Percentiles rank a stretch among this genome's conserved stretches.
Evolutionary conservation across 148 eudicot genomes (phyloP).

Genomic region (Fagopyrum esculentum): DNA sequence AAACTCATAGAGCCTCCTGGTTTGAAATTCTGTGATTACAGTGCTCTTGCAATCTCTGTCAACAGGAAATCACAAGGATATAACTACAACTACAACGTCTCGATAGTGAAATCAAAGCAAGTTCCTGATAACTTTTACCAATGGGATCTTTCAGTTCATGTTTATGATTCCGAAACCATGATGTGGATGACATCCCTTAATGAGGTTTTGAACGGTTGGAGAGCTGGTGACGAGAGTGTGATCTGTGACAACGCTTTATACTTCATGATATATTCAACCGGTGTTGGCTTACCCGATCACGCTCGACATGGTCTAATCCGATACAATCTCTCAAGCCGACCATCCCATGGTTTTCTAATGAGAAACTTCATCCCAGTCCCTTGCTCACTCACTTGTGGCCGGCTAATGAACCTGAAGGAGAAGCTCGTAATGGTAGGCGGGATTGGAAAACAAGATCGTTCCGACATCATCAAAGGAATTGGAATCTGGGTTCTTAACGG

Average conservation of each 20-base stretch:
- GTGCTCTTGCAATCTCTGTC: conserved; percentile 60
- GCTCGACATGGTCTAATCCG: conserved; percentile 65
- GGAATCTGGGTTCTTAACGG: conserved; percentile 79
- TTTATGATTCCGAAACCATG: conserved; percentile 54
- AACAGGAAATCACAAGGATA: conserved; percentile 35
- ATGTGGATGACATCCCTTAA: conserved; percentile 49
- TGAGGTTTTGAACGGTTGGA: conserved; percentile 67
- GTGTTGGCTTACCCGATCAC: conserved; percentile 37
- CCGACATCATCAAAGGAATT: conserved; percentile 85
- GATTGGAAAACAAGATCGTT: conserved; percentile 70
- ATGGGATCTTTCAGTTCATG: conserved; percentile 78
- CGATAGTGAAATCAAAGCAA: conserved; percentile 79
- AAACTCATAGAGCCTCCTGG: conserved; percentile 54
- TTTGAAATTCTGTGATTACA: conserved; percentile 54
- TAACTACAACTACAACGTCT: conserved; percentile 25
- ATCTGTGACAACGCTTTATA: conserved; percentile 65
- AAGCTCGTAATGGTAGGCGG: conserved; percentile 92
- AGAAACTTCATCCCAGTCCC: conserved; percentile 57
- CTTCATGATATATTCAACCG: conserved; percentile 70
- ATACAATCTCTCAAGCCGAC: conserved; percentile 37
- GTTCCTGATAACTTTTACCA: conserved; percentile 58
- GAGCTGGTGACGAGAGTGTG: conserved; percentile 83
- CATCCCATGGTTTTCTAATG: conserved; percentile 36
- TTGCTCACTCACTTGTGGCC: conserved; percentile 83
- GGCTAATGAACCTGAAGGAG: conserved; percentile 83